A percentile compares a stretch with the other conserved stretches of the same genome.
phyloP scores from a whole-genome alignment of 768 basidiomycete species.

The Cystobasidium onofrii region DNA sequence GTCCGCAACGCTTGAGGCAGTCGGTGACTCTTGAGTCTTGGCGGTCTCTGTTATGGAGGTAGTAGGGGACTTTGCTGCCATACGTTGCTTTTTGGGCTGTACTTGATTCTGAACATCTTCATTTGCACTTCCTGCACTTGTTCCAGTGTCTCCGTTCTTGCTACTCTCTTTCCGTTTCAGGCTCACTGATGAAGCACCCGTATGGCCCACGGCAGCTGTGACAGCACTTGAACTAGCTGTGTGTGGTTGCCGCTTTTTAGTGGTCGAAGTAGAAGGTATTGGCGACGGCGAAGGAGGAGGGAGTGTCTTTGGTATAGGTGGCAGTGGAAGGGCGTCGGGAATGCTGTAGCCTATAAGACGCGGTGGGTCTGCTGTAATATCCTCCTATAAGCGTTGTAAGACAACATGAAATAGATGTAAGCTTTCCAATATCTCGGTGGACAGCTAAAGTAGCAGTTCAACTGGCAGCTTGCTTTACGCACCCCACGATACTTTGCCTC shows the following conservation, averaged over 20 bases:
- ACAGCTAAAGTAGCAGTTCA: too few relatives aligned
- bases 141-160: background rate
- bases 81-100: background rate
- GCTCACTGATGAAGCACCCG: background rate
- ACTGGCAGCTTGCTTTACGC: too few relatives aligned
- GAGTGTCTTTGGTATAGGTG: slow-evolving; percentile 36
- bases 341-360: slow-evolving; percentile 37
- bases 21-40: background rate
- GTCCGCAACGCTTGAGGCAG: background rate
- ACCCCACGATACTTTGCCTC: slow-evolving; percentile 38
- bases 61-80: slow-evolving; percentile 4
- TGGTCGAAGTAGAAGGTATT: slow-evolving; percentile 15
- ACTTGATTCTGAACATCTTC: background rate
- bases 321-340: slow-evolving; percentile 35
- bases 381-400: slow-evolving; percentile 20
- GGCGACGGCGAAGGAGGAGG: slow-evolving; percentile 29
- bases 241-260: background rate
- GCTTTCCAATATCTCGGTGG: too few relatives aligned
- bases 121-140: background rate
- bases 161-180: slow-evolving; percentile 6
- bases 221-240: background rate
- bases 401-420: background rate
- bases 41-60: background rate
- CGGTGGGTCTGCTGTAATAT: slow-evolving; percentile 13
- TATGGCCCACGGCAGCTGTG: background rate